Evolutionary conservation across 2,329 filamentous ascomycete species (phyloP), one percentile per base, ranked within the genome.

Genomic region (Colletotrichum navitas): DNA sequence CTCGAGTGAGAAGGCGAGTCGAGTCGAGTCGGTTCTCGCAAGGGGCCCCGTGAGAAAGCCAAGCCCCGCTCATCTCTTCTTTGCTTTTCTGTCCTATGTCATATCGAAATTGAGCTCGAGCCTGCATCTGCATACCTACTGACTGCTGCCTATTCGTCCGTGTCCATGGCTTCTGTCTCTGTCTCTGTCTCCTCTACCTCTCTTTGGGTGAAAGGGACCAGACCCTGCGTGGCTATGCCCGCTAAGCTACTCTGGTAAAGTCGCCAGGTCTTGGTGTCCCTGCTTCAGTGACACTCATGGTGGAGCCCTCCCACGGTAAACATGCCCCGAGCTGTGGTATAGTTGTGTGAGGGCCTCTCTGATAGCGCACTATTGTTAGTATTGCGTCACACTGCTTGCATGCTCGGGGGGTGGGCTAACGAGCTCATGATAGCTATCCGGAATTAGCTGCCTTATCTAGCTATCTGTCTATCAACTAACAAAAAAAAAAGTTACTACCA

Each of bases 191-290:
- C 52, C 11, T 52, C 55, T 41, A 14, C 5, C 64, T 43, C 43
- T 55, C 14, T 39, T 36, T 63, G 34, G 69, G 45, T 69, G 65
- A 69, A 72, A 63, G 69, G 69, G 69, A 72, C 69, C 69, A 72
- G 69, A 72, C 65, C 65, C 69, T 68, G 65, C 69, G 69, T 72
- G 69, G 69, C 69, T 72, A 64, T 72, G 69, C 69, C 47, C 52
- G 63, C 59, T 68, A 63, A 29, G 18, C 60, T 59, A 36, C 26
- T 62, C 61, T 41, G 43, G 36, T 36, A 66, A 69, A 54, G 45
- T 54, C 26, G 54, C n/a, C 12, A 14, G 34, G 54, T 26, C 34
- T 36, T 41, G 49, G 41, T 67, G 51, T 59, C 61, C 59, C 32
- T 72, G 69, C 59, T 51, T 60, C 52, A 52, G 59, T 69, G 65